A percentile compares a stretch with the other conserved stretches of the same genome.
Evolutionary conservation across 768 basidiomycete species (phyloP).

Genomic region (Russula vinacea): DNA sequence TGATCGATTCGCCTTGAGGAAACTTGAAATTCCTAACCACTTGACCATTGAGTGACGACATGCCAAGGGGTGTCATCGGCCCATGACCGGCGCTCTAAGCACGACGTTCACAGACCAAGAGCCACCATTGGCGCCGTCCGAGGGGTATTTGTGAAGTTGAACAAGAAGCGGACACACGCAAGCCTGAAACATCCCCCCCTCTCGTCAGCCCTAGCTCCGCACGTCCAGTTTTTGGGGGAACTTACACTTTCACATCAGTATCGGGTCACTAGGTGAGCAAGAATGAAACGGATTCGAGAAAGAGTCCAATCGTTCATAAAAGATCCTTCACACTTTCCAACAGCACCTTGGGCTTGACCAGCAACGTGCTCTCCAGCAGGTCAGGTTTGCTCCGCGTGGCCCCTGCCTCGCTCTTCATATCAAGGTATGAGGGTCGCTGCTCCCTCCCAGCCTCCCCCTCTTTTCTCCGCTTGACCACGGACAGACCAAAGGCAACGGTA

Average conservation of each 20-base stretch:
- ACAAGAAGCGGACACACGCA: constrained; percentile 17
- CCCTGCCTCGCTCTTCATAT: constrained; percentile 22
- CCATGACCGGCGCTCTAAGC: constrained; percentile 12
- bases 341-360: constrained; percentile 30
- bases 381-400: constrained; percentile 16
- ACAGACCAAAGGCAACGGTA: constrained; percentile 26
- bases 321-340: constrained; percentile 32
- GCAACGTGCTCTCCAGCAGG: constrained; percentile 27
- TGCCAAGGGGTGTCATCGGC: constrained; percentile 14
- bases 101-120: constrained; percentile 20
- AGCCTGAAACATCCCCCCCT: constrained; percentile 11
- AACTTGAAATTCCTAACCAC: constrained; percentile 14
- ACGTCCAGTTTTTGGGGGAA: not conserved
- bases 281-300: constrained; percentile 22
- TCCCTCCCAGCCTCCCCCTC: constrained; percentile 15
- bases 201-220: constrained; percentile 12
- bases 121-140: constrained; percentile 9
- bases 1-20: constrained; percentile 18
- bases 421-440: constrained; percentile 15
- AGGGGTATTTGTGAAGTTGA: constrained; percentile 17
- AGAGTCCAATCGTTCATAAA: constrained; percentile 20
- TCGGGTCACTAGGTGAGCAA: constrained; percentile 14
- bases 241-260: constrained; percentile 22
- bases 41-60: constrained; percentile 19
- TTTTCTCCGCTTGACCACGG: constrained; percentile 25